Conservation (phyloP, 1,284 basidiomycete species). For the Pseudozyma thailandica region DNA sequence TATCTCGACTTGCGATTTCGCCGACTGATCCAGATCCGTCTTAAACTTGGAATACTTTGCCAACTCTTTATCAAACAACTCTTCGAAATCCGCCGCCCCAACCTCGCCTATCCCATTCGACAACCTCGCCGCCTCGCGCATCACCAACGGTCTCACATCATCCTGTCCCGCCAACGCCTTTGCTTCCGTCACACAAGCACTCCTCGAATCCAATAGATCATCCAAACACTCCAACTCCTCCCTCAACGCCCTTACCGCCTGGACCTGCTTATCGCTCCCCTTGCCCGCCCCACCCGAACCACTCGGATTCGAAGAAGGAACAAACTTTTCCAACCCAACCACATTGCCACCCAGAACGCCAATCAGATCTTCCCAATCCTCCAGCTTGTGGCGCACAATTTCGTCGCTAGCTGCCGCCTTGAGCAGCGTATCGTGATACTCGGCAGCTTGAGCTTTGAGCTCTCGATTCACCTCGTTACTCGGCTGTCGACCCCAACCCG, state of each 20-base stretch:
- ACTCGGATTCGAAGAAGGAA: conserved; percentile 25
- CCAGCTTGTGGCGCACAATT: conserved; percentile 71
- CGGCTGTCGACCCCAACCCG: conserved; percentile 66
- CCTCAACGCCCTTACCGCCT: conserved; percentile 75
- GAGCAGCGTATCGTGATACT: conserved; percentile 51
- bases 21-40: conserved; percentile 75
- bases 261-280: conserved; percentile 26
- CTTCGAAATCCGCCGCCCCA: conserved; percentile 74
- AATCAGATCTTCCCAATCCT: conserved; percentile 44
- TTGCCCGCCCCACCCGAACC: conserved; percentile 15
- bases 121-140: conserved; percentile 74
- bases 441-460: conserved; percentile 41
- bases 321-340: conserved; percentile 31
- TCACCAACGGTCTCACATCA: conserved; percentile 79
- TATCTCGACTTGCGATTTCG: conserved; percentile 75
- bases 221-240: conserved; percentile 83
- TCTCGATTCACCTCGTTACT: conserved; percentile 72
- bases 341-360: conserved; percentile 28
- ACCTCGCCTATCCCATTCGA: conserved; percentile 71
- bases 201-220: conserved; percentile 72
- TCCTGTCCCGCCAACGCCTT: conserved; percentile 77
- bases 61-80: conserved; percentile 81
- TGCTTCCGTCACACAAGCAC: conserved; percentile 77
- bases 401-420: conserved; percentile 57
- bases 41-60: conserved; percentile 83